Percentiles rank a stretch among this genome's conserved stretches.
phyloP scores from a whole-genome alignment of 768 basidiomycete genomes.

The Mrakia gelida region DNA sequence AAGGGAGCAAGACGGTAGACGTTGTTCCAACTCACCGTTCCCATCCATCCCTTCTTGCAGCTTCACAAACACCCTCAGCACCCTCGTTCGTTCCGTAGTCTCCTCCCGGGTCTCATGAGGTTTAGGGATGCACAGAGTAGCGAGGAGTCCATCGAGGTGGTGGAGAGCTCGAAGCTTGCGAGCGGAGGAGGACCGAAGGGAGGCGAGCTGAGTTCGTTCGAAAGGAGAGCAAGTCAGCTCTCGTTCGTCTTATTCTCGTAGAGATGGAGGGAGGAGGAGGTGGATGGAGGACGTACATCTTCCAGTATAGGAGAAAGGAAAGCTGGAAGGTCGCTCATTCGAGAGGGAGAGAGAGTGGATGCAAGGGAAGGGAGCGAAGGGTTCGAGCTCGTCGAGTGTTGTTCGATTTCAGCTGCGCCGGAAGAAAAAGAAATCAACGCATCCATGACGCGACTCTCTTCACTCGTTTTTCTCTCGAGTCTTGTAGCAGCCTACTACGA shows the following conservation, averaged over 20 bases:
- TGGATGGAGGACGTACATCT: background rate
- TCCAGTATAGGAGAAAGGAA: constrained; percentile 25
- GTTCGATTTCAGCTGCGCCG: background rate
- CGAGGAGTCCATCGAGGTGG: constrained; percentile 46
- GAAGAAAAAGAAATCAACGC: background rate
- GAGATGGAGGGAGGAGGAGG: too few species aligned
- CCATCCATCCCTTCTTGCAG: constrained; percentile 78
- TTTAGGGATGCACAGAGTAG: constrained; percentile 50
- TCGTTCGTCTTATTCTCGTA: too few species aligned
- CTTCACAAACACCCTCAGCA: constrained; percentile 56
- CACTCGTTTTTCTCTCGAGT: too few species aligned
- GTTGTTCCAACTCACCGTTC: constrained; percentile 54
- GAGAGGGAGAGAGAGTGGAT: background rate
- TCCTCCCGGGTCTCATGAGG: constrained; percentile 35
- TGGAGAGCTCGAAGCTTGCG: constrained; percentile 57
- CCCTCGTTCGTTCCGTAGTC: constrained; percentile 46
- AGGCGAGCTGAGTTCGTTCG: constrained; percentile 54
- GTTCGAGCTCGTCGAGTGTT: background rate
- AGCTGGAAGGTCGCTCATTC: constrained; percentile 30
- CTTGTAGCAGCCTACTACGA: too few species aligned
- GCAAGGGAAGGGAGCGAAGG: background rate
- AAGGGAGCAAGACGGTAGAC: constrained; percentile 14
- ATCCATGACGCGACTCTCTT: background rate
- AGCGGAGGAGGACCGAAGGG: constrained; percentile 56
- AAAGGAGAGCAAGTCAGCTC: background rate